A percentile compares a stretch with the other conserved stretches of the same genome.
phyloP scores from a whole-genome alignment of 371 early-diverging fungal species.

The Homolaphlyctis polyrhiza region DNA sequence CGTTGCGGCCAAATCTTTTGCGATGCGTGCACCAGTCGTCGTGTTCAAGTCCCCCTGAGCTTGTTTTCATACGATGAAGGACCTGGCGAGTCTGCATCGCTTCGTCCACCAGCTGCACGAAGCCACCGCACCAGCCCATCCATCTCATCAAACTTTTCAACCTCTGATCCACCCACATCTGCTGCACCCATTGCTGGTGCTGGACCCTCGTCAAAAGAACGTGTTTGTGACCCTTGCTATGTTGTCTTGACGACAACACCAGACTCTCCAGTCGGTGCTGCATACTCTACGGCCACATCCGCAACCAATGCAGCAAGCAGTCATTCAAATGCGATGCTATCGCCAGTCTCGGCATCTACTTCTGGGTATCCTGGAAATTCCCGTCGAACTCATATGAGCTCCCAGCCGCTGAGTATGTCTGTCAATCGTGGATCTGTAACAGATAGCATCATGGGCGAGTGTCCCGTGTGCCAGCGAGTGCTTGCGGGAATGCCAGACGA shows the following conservation, averaged over 20 bases:
- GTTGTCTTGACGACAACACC: slow-evolving; percentile 1
- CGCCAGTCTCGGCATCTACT: neutral
- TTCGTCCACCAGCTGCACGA: slow-evolving; percentile 3
- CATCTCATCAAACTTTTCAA: neutral
- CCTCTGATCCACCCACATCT: neutral
- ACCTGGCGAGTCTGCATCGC: slow-evolving; percentile 2
- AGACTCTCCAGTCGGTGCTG: too few species aligned
- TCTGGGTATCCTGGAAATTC: too few species aligned
- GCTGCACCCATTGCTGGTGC: neutral
- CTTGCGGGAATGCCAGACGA: slow-evolving; percentile 34
- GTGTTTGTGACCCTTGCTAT: slow-evolving; percentile 4
- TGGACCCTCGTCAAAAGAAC: neutral
- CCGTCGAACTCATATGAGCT: too few species aligned
- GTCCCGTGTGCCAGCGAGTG: slow-evolving; percentile 68
- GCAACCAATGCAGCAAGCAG: too few species aligned
- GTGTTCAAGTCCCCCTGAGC: neutral
- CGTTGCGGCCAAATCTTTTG: slow-evolving; percentile 83
- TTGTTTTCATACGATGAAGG: neutral
- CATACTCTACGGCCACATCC: too few species aligned
- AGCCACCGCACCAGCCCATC: neutral
- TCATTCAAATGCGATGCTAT: neutral
- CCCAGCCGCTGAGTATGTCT: neutral
- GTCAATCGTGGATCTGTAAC: slow-evolving; percentile 4
- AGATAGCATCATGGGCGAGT: slow-evolving; percentile 60
- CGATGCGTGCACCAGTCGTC: slow-evolving; percentile 43